Evolutionary conservation across 2,329 filamentous ascomycete genomes (phyloP).

Genomic region (Curvularia spicifera): DNA sequence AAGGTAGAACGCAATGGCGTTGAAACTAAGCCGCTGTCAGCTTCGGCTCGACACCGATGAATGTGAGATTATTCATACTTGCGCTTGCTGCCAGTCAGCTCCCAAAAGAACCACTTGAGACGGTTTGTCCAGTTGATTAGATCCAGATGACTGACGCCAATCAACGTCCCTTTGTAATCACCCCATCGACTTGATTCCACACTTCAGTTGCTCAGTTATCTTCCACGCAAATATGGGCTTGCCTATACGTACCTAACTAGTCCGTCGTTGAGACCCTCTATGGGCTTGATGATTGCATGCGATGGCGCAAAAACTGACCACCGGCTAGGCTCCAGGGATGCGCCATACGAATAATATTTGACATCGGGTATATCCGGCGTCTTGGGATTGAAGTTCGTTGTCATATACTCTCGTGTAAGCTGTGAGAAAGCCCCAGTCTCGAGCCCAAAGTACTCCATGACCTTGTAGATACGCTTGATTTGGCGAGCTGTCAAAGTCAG

Average conservation of each 20-base stretch:
- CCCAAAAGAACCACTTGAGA: conserved; percentile 64
- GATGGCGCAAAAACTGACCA: conserved; percentile 65
- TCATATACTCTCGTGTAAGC: conserved; percentile 65
- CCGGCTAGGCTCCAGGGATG: conserved; percentile 60
- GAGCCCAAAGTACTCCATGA: conserved; percentile 61
- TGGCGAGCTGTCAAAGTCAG: conserved; percentile 47
- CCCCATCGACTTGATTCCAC: conserved; percentile 67
- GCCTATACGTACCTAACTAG: conserved; percentile 58
- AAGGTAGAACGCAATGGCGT: conserved; percentile 69
- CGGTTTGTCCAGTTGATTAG: conserved; percentile 72
- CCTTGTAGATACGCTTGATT: conserved; percentile 62
- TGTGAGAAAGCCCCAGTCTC: conserved; percentile 68
- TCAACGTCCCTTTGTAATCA: conserved; percentile 66
- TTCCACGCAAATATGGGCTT: neutral
- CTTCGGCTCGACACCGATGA: neutral
- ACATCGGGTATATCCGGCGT: conserved; percentile 63
- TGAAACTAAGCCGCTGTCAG: conserved; percentile 58
- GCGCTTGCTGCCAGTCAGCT: conserved; percentile 61
- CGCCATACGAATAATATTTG: conserved; percentile 69
- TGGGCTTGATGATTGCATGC: conserved; percentile 60
- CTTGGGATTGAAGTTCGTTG: conserved; percentile 63
- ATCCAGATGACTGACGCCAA: conserved; percentile 69
- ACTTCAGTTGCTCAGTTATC: conserved; percentile 34
- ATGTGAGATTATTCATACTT: conserved; percentile 49
- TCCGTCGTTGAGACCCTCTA: conserved; percentile 68